A percentile compares a stretch with the other conserved stretches of the same genome.
Evolutionary conservation across 139 green algal genomes (phyloP).

Genomic region (Closterium sp.): DNA sequence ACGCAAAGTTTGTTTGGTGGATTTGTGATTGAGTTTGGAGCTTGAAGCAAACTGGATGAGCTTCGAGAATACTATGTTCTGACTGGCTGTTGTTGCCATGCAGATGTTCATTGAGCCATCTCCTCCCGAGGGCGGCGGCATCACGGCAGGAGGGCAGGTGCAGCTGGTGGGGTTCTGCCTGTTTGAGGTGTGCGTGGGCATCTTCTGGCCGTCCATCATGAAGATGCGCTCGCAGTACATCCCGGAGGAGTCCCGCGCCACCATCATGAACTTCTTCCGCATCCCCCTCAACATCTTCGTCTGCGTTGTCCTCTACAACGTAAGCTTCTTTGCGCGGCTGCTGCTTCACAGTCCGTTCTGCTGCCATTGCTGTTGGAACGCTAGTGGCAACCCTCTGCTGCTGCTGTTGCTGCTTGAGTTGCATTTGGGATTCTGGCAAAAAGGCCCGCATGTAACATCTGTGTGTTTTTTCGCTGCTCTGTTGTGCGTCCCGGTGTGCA

Average conservation of each 20-base stretch:
- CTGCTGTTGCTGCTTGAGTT: no score
- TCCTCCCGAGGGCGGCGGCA: slow-evolving; percentile 1
- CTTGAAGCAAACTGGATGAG: not conserved
- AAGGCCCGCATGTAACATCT: not conserved
- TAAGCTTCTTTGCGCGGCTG: slow-evolving; percentile 51
- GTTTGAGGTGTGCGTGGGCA: slow-evolving; percentile 84
- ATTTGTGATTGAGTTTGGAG: not conserved
- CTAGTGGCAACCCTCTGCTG: not conserved
- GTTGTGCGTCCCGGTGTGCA: slow-evolving; percentile 28
- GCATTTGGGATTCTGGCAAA: not conserved
- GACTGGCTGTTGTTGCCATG: not conserved
- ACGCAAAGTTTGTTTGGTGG: no score
- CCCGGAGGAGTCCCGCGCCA: slow-evolving; percentile 89
- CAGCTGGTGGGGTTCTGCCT: slow-evolving; percentile 88
- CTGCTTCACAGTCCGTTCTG: not conserved
- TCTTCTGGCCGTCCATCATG: slow-evolving; percentile 99
- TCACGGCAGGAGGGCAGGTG: slow-evolving; percentile 50
- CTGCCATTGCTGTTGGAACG: not conserved
- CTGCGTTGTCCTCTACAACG: slow-evolving; percentile 93
- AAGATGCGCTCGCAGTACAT: slow-evolving; percentile 78
- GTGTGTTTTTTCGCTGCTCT: not conserved
- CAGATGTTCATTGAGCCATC: slow-evolving; percentile 1
- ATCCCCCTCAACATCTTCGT: slow-evolving; percentile 97
- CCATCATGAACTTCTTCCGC: slow-evolving; percentile 98
- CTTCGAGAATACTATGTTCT: not conserved